Conservation (phyloP, 169 alveolate species). For the Cystoisospora suis region DNA sequence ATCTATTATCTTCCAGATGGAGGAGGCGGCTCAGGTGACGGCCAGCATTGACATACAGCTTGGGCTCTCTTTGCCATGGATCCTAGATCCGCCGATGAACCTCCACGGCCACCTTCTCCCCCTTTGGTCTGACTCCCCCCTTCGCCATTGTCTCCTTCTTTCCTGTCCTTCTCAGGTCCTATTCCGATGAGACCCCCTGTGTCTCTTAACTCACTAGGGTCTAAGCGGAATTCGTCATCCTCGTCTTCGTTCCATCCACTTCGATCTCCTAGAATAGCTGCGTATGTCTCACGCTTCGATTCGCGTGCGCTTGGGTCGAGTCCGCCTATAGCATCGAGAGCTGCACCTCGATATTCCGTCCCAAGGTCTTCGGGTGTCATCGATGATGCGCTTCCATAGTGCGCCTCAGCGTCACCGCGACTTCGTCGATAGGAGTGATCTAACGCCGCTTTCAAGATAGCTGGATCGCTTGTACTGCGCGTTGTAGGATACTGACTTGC, state of each 20-base stretch:
- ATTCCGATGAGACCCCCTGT: neutral
- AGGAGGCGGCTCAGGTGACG: too few species aligned
- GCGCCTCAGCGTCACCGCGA: neutral
- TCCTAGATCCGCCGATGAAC: neutral
- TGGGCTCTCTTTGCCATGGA: neutral
- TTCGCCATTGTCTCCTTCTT: neutral
- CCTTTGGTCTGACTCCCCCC: neutral
- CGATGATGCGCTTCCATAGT: neutral
- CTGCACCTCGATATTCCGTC: slow-evolving; percentile 4
- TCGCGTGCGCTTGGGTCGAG: neutral
- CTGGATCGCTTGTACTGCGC: neutral
- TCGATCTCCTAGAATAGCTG: slow-evolving; percentile 7
- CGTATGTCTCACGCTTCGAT: neutral
- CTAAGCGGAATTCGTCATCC: neutral
- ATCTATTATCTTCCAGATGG: too few species aligned
- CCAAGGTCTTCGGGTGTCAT: neutral
- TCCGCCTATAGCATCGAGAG: neutral
- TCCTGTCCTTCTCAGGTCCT: neutral
- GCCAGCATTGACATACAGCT: too few species aligned
- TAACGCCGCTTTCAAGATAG: slow-evolving; percentile 27
- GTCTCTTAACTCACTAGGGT: neutral
- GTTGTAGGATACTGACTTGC: slow-evolving; percentile 15
- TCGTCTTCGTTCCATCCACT: neutral
- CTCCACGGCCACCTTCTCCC: neutral
- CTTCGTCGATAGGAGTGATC: slow-evolving; percentile 18